Base-by-base conservation (phyloP, 768 basidiomycete species). In the Amanita muscaria region DNA sequence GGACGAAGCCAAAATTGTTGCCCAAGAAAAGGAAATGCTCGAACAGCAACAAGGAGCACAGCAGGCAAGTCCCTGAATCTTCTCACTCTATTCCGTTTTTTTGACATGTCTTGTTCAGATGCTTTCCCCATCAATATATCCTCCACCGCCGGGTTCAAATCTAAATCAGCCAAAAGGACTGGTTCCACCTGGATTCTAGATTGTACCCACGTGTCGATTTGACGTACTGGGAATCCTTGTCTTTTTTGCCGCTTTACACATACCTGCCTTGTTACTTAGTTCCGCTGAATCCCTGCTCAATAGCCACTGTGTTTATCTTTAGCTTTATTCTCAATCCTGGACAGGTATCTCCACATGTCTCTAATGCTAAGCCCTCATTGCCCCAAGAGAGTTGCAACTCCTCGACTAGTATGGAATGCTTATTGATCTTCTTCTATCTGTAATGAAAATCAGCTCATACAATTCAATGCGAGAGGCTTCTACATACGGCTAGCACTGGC, bases 41-140 rank as follows among this genome's bases (percentile, higher is more conserved):
- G 88, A 88, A 42, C 92, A 94, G 62, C 89, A 92, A 60, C 85
- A 89, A 62, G 92, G 92, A 34, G 84, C 83, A 10, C 88, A 91
- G 62, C 86, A 88, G 77, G 91, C 88, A 46, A 48, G 72, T 73
- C 50, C 51, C 52, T 39, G 32, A 19, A 8, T 31, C 29, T 49
- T 53, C 31, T 30, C 46, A 38, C 47, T 31, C 34, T 51, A 6
- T 49, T 18, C 21, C 38, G 47, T 43, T 42, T 48, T 39, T 46
- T 57, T 37, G 47, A 46, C 37, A 46, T 41, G 34, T 34, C n/a
- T 49, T 42, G 25, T 51, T 21, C 57, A 90, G 89, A 84, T 91
- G 80, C 73, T 90, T 50, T 72, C 79, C 18, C 77, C 80, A 35
- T 73, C 80, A 25, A 63, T 73, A 52, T 80, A 79, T 60, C 73